Base-by-base conservation (phyloP, 208 protist genomes). In the Wallacemonas sp. region DNA sequence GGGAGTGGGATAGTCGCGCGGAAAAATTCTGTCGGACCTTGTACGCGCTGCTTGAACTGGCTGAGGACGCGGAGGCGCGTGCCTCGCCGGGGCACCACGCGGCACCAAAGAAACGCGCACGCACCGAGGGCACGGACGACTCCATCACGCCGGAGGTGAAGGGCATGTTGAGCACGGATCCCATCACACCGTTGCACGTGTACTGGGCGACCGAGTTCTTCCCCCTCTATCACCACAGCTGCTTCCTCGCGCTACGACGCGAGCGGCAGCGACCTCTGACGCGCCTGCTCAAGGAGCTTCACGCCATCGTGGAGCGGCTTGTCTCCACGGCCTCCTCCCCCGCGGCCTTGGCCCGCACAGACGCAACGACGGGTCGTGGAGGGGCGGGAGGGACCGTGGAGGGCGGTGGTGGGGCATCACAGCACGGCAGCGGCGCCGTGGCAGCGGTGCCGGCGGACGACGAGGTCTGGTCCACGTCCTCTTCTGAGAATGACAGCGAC, bases 221-320 rank as follows among this genome's bases (percentile, higher is more conserved):
- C 25, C 39, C 76, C 10, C 23, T 84, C 2, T 90, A 84, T 61
- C 76, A 91, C 61, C 50, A 73, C 16, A 89, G 75, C 46, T 88
- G 88, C 57, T 94, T 91, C 64, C 66, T 70, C 14, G 44, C 84
- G 23, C 74, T 94, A 1, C 79, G 73, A 4, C 59, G 72, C 0
- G 82, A 84, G 32, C 70, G 82, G 33, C 79, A 89, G 67, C 72
- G 80, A 12, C 68, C 61, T 22, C 76, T 91, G 62, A 76, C 81
- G 14, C 55, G 52, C 0, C 57, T 72, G 10, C 28, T 93, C 18
- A 61, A 70, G 33, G 25, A 70, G 8, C 65, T 94, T 4, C 63
- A 85, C 57, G n/a, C 72, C 31, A 12, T 78, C 3, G 36, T 76
- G 22, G 3, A 10, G 8, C 8, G 4, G 32, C 8, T 49, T 7